phyloP scores from a whole-genome alignment of 225 moss, liverwort and hornwort species.

The Pseudisothecium myosuroides region DNA sequence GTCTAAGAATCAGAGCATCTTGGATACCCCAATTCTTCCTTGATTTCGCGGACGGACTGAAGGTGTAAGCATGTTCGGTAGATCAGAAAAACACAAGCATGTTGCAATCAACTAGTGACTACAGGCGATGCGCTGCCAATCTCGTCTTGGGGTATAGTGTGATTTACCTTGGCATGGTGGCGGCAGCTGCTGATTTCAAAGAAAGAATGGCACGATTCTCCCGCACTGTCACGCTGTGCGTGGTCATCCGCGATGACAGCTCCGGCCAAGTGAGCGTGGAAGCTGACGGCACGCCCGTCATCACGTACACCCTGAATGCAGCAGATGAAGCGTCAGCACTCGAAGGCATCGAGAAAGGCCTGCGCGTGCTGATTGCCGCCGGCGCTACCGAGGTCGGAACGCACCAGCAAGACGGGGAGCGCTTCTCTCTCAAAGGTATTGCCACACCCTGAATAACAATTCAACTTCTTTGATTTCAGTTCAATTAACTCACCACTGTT shows the following conservation, averaged over 20 bases:
- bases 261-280: slow-evolving; percentile 38
- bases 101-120: neutral
- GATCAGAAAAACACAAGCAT: neutral
- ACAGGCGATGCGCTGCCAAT: neutral
- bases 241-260: slow-evolving; percentile 51
- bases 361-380: slow-evolving; percentile 60
- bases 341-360: slow-evolving; percentile 27
- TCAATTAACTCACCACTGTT: neutral
- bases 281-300: neutral
- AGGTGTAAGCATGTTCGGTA: neutral
- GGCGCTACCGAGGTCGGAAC: slow-evolving; percentile 71
- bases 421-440: slow-evolving; percentile 13
- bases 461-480: too few species aligned
- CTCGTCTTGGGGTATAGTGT: neutral
- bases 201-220: slow-evolving; percentile 52
- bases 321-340: slow-evolving; percentile 28
- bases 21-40: neutral
- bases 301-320: slow-evolving; percentile 23
- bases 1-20: neutral
- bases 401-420: slow-evolving; percentile 49
- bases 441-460: neutral
- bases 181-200: slow-evolving; percentile 48
- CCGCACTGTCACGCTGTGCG: slow-evolving; percentile 48
- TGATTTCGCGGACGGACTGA: neutral
- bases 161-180: neutral